A percentile compares a stretch with the other conserved stretches of the same genome.
Evolutionary conservation across 306 rosid species (phyloP).

Genomic region (Castanea sativa): DNA sequence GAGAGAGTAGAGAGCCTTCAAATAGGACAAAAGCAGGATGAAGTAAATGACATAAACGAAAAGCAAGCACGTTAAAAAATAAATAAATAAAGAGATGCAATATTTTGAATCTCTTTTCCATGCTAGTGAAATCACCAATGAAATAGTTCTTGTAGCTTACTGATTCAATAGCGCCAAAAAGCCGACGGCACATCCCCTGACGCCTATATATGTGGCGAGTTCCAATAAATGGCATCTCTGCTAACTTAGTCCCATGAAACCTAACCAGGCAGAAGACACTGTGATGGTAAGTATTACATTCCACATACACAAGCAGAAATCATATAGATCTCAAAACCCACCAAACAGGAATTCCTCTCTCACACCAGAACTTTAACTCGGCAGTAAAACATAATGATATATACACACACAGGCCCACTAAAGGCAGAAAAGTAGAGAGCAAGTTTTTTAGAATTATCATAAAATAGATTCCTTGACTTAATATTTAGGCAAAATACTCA

Average conservation of each 20-base stretch:
- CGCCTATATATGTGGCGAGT: slow-evolving; percentile 94
- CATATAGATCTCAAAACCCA: slow-evolving; percentile 2
- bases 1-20: slow-evolving; percentile 69
- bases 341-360: background rate
- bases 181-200: slow-evolving; percentile 99
- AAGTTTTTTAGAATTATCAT: too few relatives aligned
- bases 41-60: slow-evolving; percentile 17
- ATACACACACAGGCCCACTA: too few relatives aligned
- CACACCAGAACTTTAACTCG: background rate
- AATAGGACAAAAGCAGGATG: slow-evolving; percentile 16
- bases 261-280: slow-evolving; percentile 39
- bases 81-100: background rate
- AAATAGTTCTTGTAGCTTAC: slow-evolving; percentile 45
- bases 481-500: too few relatives aligned
- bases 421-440: too few relatives aligned
- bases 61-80: slow-evolving; percentile 8
- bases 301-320: background rate
- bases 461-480: too few relatives aligned
- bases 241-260: slow-evolving; percentile 93
- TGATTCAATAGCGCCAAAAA: slow-evolving; percentile 80
- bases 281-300: slow-evolving; percentile 15
- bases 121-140: slow-evolving; percentile 19
- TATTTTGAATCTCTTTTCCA: slow-evolving; percentile 4
- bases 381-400: background rate
- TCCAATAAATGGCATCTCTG: slow-evolving; percentile 98